Conservation (phyloP, 257 asterid species). For the Gynochthodes officinalis region DNA sequence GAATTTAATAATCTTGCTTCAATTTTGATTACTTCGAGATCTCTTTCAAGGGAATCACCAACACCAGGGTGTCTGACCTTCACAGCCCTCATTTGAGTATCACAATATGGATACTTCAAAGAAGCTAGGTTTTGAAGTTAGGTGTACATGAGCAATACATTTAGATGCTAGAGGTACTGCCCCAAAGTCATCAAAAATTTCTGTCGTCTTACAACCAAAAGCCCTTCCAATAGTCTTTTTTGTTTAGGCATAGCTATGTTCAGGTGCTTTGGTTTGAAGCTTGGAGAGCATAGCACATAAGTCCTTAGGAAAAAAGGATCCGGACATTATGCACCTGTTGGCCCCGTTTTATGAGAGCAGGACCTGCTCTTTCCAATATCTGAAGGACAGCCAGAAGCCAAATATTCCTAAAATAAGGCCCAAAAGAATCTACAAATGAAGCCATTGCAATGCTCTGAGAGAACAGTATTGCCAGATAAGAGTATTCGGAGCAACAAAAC, state of each 20-base stretch:
- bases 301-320: slow-evolving; percentile 82
- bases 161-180: slow-evolving; percentile 25
- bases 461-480: slow-evolving; percentile 59
- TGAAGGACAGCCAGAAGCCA: slow-evolving; percentile 81
- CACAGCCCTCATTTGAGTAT: slow-evolving; percentile 15
- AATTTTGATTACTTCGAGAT: slow-evolving; percentile 21
- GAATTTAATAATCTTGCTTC: slow-evolving; percentile 20
- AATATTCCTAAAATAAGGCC: slow-evolving; percentile 55
- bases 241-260: slow-evolving; percentile 75
- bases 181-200: slow-evolving; percentile 25
- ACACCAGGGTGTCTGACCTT: too few species aligned
- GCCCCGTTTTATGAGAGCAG: slow-evolving; percentile 97
- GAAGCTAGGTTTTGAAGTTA: too few species aligned
- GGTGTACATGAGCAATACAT: slow-evolving; percentile 26
- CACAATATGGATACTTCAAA: slow-evolving; percentile 15
- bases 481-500: slow-evolving; percentile 59
- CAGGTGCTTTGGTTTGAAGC: slow-evolving; percentile 86
- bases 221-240: slow-evolving; percentile 27
- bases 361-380: slow-evolving; percentile 86
- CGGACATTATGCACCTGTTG: slow-evolving; percentile 95
- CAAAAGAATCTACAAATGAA: slow-evolving; percentile 78
- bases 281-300: slow-evolving; percentile 73
- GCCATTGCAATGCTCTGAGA: slow-evolving; percentile 83
- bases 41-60: slow-evolving; percentile 25
- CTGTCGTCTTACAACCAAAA: slow-evolving; percentile 21